Percentiles rank a stretch among this genome's conserved stretches.
Conservation (phyloP, 106 monocot species). For the Dendrobium catenatum region DNA sequence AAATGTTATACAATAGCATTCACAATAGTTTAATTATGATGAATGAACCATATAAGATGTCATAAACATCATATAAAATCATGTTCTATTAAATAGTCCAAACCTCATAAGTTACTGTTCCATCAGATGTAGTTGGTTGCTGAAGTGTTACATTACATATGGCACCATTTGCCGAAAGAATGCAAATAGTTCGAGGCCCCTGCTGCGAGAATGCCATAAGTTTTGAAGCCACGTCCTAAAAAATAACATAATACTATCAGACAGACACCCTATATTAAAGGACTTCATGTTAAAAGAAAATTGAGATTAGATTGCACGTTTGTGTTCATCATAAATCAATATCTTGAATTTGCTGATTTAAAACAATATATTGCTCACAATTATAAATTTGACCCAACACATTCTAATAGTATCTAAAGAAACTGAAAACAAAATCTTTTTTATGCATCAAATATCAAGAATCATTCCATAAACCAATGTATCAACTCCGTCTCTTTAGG, state of each 20-base stretch:
- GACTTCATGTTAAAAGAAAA: not conserved
- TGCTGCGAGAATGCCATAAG: slow-evolving; percentile 21
- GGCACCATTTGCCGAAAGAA: slow-evolving; percentile 20
- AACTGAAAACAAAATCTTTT: not conserved
- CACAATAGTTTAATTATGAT: not conserved
- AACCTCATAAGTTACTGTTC: slow-evolving; percentile 23
- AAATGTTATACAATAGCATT: not conserved
- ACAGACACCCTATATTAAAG: not conserved
- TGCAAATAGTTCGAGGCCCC: slow-evolving; percentile 17
- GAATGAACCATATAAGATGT: not conserved
- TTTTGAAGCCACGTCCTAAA: slow-evolving; percentile 20
- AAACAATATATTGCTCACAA: not conserved
- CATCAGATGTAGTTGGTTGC: slow-evolving; percentile 15
- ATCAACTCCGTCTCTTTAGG: not conserved
- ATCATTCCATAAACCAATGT: not conserved
- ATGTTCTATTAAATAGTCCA: not conserved
- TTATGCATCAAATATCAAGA: not conserved
- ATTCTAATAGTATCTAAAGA: not conserved
- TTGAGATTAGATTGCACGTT: not conserved
- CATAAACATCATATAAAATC: not conserved
- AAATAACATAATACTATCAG: not conserved
- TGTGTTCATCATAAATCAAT: not conserved
- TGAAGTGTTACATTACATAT: slow-evolving; percentile 21
- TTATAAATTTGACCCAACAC: not conserved
- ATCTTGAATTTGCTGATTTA: not conserved